These are phyloP conservation scores for Chlorella sp. DNA, from an alignment of 139 green algal species.

Conservation along the genomic window DNA sequence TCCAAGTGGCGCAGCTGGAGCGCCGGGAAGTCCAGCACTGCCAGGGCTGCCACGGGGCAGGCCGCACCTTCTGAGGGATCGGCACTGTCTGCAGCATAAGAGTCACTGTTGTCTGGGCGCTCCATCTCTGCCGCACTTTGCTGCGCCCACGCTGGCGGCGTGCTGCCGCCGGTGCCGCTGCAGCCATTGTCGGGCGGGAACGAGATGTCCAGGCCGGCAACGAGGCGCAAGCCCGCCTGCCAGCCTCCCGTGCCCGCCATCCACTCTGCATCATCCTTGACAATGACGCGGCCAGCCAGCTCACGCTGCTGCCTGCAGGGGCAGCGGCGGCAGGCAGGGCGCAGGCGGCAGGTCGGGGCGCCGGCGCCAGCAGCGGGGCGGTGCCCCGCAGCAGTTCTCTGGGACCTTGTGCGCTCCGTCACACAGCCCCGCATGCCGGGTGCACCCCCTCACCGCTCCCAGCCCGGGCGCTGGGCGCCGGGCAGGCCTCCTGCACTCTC, in stretches of 20 bases:
- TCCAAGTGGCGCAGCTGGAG: slow-evolving; percentile 64
- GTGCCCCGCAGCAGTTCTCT: too few species aligned
- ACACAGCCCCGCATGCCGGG: neutral
- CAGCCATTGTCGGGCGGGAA: neutral
- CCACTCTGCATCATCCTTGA: neutral
- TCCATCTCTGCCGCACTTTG: too few species aligned
- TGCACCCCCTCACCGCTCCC: neutral
- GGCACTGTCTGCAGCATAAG: too few species aligned
- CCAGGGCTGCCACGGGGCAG: slow-evolving; percentile 42
- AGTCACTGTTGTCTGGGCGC: too few species aligned
- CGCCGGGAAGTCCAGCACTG: slow-evolving; percentile 50
- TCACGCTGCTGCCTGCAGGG: neutral
- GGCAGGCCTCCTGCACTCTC: too few species aligned
- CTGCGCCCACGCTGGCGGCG: too few species aligned
- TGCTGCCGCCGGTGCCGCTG: neutral
- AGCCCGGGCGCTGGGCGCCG: neutral
- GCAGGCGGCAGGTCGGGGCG: neutral
- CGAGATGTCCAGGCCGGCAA: slow-evolving; percentile 33
- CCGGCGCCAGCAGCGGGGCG: neutral
- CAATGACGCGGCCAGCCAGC: neutral
- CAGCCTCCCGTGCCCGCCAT: too few species aligned
- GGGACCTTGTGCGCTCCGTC: too few species aligned
- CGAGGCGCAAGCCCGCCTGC: neutral
- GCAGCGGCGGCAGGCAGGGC: too few species aligned
- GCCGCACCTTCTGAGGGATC: neutral